phyloP scores from a whole-genome alignment of 1,284 basidiomycete genomes.

The Tilletia indica region DNA sequence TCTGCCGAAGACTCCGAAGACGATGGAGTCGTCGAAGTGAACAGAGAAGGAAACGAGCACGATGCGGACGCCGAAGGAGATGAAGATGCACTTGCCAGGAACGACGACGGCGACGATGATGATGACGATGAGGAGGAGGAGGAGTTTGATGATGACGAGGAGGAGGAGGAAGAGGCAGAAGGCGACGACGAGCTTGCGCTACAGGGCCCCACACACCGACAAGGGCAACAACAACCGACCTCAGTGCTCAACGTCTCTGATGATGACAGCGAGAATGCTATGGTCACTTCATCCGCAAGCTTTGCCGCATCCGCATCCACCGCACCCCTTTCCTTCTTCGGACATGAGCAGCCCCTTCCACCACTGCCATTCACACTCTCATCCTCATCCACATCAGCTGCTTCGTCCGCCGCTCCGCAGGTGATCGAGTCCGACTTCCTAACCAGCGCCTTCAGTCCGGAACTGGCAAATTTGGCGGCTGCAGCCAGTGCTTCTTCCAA shows the following conservation, averaged over 20 bases:
- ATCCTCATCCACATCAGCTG: background rate
- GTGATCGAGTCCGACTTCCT: background rate
- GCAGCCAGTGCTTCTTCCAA: background rate
- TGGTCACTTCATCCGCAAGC: background rate
- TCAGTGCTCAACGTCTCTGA: background rate
- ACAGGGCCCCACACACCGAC: background rate
- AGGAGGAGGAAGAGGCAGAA: background rate
- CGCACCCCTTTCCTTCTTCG: background rate
- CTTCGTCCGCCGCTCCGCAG: background rate
- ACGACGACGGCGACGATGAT: background rate
- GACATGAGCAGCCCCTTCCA: background rate
- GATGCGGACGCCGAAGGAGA: background rate
- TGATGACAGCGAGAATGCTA: background rate
- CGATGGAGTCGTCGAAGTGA: background rate
- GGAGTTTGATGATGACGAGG: background rate
- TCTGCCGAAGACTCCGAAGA: background rate
- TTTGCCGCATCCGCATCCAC: background rate
- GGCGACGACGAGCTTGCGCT: background rate
- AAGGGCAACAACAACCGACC: background rate
- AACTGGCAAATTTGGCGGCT: too few relatives aligned
- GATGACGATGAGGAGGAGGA: background rate
- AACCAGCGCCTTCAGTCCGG: too few relatives aligned
- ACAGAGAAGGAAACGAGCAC: background rate
- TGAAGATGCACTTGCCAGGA: background rate
- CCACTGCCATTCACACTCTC: background rate